These are phyloP conservation scores for Penicillium corylophilum DNA, from an alignment of 2,329 filamentous ascomycete genomes.

Conservation along the genomic window DNA sequence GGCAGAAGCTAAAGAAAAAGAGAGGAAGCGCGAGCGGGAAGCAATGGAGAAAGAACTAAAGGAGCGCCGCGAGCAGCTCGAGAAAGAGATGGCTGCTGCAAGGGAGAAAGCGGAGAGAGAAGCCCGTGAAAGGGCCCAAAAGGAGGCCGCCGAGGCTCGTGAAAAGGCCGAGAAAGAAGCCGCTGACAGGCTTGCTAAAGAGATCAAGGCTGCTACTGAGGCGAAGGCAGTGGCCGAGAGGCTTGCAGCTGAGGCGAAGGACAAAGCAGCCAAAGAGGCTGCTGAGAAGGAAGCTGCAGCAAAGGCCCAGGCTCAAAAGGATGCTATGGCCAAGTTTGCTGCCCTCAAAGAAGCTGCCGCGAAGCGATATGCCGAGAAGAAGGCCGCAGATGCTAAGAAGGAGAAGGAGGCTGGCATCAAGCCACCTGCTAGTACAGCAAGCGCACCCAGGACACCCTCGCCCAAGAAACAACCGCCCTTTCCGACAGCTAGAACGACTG, in stretches of 20 bases:
- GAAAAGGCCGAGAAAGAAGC: slow-evolving; percentile 12
- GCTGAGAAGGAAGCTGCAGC: slow-evolving; percentile 65
- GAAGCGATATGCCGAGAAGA: slow-evolving; percentile 40
- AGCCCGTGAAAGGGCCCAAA: slow-evolving; percentile 16
- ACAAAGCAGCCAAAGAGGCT: slow-evolving; percentile 43
- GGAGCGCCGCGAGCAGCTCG: slow-evolving; percentile 42
- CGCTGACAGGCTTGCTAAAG: slow-evolving; percentile 8
- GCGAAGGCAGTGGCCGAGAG: slow-evolving; percentile 32
- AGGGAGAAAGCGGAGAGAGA: slow-evolving; percentile 35
- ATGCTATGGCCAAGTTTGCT: slow-evolving; percentile 40
- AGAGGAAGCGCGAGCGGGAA: slow-evolving; percentile 41
- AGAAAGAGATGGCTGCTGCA: slow-evolving; percentile 37
- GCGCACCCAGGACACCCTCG: slow-evolving; percentile 37
- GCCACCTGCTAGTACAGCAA: slow-evolving; percentile 33
- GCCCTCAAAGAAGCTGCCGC: slow-evolving; percentile 42
- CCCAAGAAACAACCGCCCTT: slow-evolving; percentile 41
- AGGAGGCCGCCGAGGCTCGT: slow-evolving; percentile 23
- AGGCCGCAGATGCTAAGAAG: slow-evolving; percentile 35
- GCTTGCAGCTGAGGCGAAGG: slow-evolving; percentile 35
- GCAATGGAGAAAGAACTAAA: slow-evolving; percentile 41
- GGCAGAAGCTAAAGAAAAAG: slow-evolving; percentile 39
- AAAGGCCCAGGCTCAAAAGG: slow-evolving; percentile 38
- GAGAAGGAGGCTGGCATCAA: slow-evolving; percentile 18
- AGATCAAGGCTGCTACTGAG: slow-evolving; percentile 19
- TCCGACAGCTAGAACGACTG: slow-evolving; percentile 38